phyloP scores from a whole-genome alignment of 257 asterid species.

The Ehretia macrophylla region DNA sequence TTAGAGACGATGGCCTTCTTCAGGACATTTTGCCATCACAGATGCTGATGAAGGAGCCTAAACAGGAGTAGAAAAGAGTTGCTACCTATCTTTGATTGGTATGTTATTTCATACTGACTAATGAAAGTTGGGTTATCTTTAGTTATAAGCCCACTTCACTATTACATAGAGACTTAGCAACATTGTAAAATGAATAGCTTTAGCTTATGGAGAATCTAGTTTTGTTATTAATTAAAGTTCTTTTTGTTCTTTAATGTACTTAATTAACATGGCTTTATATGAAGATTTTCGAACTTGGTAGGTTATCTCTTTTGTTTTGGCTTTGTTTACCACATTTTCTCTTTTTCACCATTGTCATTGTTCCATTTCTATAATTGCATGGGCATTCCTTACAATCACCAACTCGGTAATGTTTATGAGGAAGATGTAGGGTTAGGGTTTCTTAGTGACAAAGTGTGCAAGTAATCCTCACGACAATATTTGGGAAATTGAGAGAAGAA shows the following conservation, averaged over 20 bases:
- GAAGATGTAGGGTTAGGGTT: conserved; percentile 49
- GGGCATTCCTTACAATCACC: conserved; percentile 10
- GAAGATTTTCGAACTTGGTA: conserved; percentile 7
- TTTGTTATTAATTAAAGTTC: not conserved
- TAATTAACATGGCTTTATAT: conserved; percentile 3
- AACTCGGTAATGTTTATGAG: too few species aligned
- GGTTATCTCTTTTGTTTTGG: not conserved
- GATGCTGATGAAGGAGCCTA: conserved; percentile 22
- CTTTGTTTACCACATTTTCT: not conserved
- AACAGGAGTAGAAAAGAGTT: conserved; percentile 14
- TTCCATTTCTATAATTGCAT: conserved; percentile 4
- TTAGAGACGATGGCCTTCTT: conserved; percentile 71
- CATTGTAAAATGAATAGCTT: conserved; percentile 17
- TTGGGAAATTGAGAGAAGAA: conserved; percentile 1
- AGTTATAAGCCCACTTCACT: conserved; percentile 33
- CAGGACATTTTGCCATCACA: conserved; percentile 66
- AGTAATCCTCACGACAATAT: not conserved
- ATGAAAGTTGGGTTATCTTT: conserved; percentile 29
- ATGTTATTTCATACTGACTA: conserved; percentile 22
- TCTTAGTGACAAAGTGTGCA: not conserved
- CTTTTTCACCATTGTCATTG: too few species aligned
- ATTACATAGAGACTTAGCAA: conserved; percentile 10
- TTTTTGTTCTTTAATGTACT: conserved; percentile 7
- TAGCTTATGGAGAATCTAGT: conserved; percentile 8
- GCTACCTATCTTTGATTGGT: conserved; percentile 10